Evolutionary conservation across 495 filamentous ascomycete genomes (phyloP).

Genomic region (Penicillium mononematosum): DNA sequence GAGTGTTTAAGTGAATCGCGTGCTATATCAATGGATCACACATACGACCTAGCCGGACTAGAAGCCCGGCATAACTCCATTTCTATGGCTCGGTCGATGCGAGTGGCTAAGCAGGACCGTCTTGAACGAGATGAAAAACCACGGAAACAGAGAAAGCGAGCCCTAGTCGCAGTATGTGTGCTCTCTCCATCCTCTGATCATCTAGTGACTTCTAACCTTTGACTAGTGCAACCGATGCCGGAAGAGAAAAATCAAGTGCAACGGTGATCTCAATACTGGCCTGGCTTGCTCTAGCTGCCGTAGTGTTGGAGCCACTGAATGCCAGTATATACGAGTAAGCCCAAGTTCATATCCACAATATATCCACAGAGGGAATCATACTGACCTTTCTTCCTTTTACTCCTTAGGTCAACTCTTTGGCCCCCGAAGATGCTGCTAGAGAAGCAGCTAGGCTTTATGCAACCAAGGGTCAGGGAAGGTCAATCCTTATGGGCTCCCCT

Average conservation of each 20-base stretch:
- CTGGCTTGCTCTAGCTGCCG: constrained; percentile 82
- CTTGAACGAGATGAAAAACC: constrained; percentile 37
- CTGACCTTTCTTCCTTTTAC: neutral
- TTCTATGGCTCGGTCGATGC: constrained; percentile 31
- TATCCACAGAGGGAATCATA: neutral
- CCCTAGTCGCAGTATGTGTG: constrained; percentile 68
- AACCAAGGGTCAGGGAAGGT: constrained; percentile 20
- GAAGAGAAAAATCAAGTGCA: constrained; percentile 95
- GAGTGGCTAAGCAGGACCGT: constrained; percentile 29
- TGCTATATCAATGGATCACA: constrained; percentile 33
- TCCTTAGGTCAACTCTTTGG: constrained; percentile 21
- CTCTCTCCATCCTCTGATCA: constrained; percentile 9
- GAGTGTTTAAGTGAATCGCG: constrained; percentile 1
- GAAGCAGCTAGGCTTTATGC: constrained; percentile 14
- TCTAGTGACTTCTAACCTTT: constrained; percentile 10
- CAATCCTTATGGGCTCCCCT: constrained; percentile 18
- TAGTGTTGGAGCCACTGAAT: constrained; percentile 63
- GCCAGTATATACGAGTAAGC: constrained; percentile 77
- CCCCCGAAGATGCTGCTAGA: constrained; percentile 5
- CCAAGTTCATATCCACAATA: neutral
- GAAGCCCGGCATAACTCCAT: constrained; percentile 21
- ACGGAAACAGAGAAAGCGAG: constrained; percentile 49
- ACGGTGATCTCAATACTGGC: constrained; percentile 75
- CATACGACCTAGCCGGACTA: constrained; percentile 32
- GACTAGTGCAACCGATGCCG: constrained; percentile 83